Percentiles rank a stretch among this genome's conserved stretches.
phyloP scores from a whole-genome alignment of 441 rosid genomes.

The Gossypium schwendimanii region DNA sequence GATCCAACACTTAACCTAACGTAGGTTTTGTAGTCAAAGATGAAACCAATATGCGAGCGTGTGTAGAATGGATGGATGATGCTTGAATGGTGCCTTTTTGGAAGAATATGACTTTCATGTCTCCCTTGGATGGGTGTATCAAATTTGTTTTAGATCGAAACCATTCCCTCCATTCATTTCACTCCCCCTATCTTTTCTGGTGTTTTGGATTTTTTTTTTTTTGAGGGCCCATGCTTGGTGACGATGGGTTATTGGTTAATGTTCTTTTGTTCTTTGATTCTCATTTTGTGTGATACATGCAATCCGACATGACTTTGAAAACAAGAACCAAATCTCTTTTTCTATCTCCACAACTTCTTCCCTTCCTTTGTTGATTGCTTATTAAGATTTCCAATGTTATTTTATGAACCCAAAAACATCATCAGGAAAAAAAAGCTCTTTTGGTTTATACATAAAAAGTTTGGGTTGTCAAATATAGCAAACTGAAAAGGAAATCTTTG shows the following conservation, averaged over 20 bases:
- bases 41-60: background rate
- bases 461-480: background rate
- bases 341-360: background rate
- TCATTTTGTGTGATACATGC: slow-evolving; percentile 6
- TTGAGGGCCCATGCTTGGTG: background rate
- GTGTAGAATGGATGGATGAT: background rate
- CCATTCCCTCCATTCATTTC: background rate
- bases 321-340: background rate
- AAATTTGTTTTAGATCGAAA: background rate
- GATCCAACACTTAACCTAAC: background rate
- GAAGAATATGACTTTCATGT: background rate
- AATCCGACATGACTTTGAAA: background rate
- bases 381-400: background rate
- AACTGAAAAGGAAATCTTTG: background rate
- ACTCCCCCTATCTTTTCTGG: background rate
- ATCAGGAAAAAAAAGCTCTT: background rate
- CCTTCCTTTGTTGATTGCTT: background rate
- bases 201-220: background rate
- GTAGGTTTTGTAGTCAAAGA: background rate
- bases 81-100: background rate
- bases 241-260: background rate
- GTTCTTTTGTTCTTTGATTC: slow-evolving; percentile 1
- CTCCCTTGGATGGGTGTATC: background rate
- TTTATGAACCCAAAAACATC: background rate
- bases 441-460: background rate